Base-by-base conservation (phyloP, 2,329 filamentous ascomycete species). In the Colletotrichum endophyticum region DNA sequence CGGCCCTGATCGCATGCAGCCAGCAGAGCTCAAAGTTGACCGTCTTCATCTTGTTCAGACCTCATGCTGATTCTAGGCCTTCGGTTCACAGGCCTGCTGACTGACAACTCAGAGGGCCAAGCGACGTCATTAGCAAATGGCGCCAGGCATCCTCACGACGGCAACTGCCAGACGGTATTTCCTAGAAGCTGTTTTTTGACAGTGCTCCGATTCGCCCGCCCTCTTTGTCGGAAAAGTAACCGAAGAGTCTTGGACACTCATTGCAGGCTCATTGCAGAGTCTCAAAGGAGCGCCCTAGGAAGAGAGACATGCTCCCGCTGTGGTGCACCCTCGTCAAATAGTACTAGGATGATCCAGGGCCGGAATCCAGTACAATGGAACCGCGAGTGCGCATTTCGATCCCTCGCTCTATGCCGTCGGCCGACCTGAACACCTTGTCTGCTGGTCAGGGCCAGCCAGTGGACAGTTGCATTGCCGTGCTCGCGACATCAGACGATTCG, bases 1-100 rank as follows among this genome's bases (percentile, higher is more conserved):
- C 74, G 70, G 64, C 36, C 59, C 4, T n/a, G 19, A 32, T 76
- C 71, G 74, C 70, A 76, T 76, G 27, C 74, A 59, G 74, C 19
- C 25, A 30, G 19, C 25, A 28, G 16, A 44, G 19, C 19, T 69
- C 27, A 4, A n/a, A 16, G 4, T 27, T 3, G 64, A 34, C 74
- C 74, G 70, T 70, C 64, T 76, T 76, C 70, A 36, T 59, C 64
- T 13, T 9, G 15, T 39, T 19, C 15, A 59, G 25, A 28, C 28
- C 19, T 16, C 22, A 34, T 27, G 32, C 22, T n/a, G 57, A 68
- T 56, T 73, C 63, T 56, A 63, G 44, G 13, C 49, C 27, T 12
- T 28, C 11, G n/a, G 15, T 25, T 25, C 16, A 11, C 39, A 22
- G 15, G 25, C 30, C n/a, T 44, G 32, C 11, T 39, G 34, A 49